Conservation (phyloP, 106 monocot species). For the Platanthera guangdongensis region DNA sequence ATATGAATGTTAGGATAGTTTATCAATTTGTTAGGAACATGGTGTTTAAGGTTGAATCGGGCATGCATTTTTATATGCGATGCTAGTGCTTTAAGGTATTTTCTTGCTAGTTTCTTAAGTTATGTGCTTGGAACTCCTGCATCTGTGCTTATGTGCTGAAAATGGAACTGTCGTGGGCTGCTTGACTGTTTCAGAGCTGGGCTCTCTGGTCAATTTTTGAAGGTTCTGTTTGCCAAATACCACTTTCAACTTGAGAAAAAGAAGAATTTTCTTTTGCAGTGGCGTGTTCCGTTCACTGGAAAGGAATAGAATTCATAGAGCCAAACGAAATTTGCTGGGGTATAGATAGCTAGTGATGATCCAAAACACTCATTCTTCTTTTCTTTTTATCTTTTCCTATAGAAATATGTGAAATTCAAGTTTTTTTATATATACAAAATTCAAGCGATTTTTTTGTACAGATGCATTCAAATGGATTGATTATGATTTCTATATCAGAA, state of each 20-base stretch:
- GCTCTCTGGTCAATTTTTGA: too few relatives aligned
- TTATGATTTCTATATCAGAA: not conserved
- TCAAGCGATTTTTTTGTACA: not conserved
- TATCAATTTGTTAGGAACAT: too few relatives aligned
- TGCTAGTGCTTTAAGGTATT: not conserved
- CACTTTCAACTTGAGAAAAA: too few relatives aligned
- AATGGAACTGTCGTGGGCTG: not conserved
- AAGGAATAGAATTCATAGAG: not conserved
- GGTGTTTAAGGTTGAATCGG: too few relatives aligned
- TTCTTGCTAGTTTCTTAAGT: not conserved
- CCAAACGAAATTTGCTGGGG: not conserved
- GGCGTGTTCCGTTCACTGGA: not conserved
- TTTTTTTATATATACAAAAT: not conserved
- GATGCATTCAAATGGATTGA: not conserved
- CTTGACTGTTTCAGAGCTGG: too few relatives aligned
- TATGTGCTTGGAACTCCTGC: not conserved
- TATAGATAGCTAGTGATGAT: not conserved
- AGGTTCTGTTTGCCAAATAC: too few relatives aligned
- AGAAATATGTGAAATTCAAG: not conserved
- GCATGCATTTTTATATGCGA: not conserved
- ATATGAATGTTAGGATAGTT: not conserved
- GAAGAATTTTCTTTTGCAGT: not conserved
- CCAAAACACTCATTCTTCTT: not conserved
- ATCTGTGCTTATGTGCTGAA: not conserved
- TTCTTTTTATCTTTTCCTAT: not conserved